Evolutionary conservation across 768 basidiomycete genomes (phyloP).

Genomic region (Amanita pallidorosea): DNA sequence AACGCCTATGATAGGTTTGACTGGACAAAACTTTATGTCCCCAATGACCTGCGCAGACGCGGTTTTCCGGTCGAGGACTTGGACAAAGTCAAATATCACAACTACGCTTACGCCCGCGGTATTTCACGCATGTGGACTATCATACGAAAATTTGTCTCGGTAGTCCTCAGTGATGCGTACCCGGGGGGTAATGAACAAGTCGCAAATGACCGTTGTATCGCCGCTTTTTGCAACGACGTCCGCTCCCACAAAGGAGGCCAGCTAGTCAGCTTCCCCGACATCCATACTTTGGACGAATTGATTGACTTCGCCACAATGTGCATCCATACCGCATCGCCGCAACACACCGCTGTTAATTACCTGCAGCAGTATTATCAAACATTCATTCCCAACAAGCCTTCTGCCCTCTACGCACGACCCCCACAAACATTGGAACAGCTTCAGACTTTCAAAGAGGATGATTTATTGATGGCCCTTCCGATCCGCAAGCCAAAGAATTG

Average conservation of each 20-base stretch:
- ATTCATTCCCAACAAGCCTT: constrained; percentile 21
- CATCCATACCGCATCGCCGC: constrained; percentile 21
- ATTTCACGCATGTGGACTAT: constrained; percentile 17
- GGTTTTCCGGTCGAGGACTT: constrained; percentile 18
- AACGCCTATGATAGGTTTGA: constrained; percentile 15
- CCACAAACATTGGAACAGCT: constrained; percentile 14
- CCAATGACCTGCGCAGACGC: constrained; percentile 17
- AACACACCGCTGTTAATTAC: constrained; percentile 24
- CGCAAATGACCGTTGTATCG: constrained; percentile 9
- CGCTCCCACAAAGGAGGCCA: constrained; percentile 13
- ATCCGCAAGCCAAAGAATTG: constrained; percentile 14
- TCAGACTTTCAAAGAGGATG: constrained; percentile 10
- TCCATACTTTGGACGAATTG: constrained; percentile 15
- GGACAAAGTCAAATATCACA: constrained; percentile 17
- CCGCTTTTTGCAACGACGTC: constrained; percentile 12
- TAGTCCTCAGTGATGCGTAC: constrained; percentile 12
- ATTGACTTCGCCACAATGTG: constrained; percentile 21
- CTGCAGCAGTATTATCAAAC: constrained; percentile 23
- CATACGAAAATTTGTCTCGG: constrained; percentile 14
- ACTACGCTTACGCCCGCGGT: constrained; percentile 18
- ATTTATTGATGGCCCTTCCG: constrained; percentile 15
- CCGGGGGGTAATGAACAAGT: constrained; percentile 11
- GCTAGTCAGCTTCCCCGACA: constrained; percentile 15
- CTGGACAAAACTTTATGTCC: constrained; percentile 15
- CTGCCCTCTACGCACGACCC: constrained; percentile 15